These are phyloP conservation scores for Emmonsiellopsis sp. DNA, from an alignment of 2,329 filamentous ascomycete genomes.

Conservation along the genomic window DNA sequence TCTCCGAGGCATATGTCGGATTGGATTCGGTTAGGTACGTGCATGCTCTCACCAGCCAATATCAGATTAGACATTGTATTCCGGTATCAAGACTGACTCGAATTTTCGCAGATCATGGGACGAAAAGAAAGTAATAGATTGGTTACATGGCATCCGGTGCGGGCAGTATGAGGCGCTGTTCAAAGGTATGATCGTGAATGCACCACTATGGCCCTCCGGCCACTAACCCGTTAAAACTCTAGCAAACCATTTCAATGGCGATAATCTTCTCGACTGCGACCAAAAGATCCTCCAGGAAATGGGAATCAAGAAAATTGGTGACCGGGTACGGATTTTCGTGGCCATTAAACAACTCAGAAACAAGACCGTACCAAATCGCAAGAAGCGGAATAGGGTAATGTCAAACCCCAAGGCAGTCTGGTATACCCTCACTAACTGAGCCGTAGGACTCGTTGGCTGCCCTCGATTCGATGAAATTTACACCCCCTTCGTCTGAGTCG, in stretches of 20 bases:
- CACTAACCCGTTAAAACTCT: constrained; percentile 4
- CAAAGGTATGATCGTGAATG: constrained; percentile 40
- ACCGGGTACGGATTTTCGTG: constrained; percentile 82
- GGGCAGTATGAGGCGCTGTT: constrained; percentile 89
- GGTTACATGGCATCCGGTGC: constrained; percentile 83
- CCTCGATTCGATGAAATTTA: constrained; percentile 57
- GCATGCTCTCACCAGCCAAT: neutral
- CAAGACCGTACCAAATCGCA: constrained; percentile 64
- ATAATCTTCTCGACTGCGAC: constrained; percentile 94
- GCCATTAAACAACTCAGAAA: constrained; percentile 75
- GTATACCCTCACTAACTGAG: neutral
- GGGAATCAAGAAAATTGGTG: constrained; percentile 95
- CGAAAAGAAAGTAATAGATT: constrained; percentile 84
- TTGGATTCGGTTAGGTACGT: constrained; percentile 62
- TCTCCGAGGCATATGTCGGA: constrained; percentile 66
- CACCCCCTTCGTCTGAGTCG: constrained; percentile 54
- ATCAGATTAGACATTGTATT: neutral
- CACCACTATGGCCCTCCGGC: neutral
- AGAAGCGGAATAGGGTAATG: constrained; percentile 83
- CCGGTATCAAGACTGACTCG: neutral
- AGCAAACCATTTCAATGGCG: constrained; percentile 93
- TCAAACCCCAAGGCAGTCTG: too few relatives aligned
- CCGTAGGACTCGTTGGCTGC: constrained; percentile 73
- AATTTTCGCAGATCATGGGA: constrained; percentile 57
- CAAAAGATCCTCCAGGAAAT: constrained; percentile 95